Evolutionary conservation across 441 rosid genomes (phyloP).

Genomic region (Rhodomyrtus psidioides): DNA sequence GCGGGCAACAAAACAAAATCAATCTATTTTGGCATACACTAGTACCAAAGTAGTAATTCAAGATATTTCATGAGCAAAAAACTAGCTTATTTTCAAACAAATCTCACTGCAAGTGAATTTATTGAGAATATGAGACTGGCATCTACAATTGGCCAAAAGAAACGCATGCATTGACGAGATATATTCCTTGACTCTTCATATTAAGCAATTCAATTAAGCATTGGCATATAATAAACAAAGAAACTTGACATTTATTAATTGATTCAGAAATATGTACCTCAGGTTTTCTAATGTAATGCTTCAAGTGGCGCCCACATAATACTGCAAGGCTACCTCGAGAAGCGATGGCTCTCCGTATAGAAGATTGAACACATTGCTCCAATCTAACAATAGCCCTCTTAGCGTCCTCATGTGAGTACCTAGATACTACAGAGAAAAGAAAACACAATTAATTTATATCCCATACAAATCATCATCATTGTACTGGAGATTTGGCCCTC

Average conservation of each 20-base stretch:
- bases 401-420: constrained; percentile 6
- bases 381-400: constrained; percentile 15
- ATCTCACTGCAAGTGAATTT: not conserved
- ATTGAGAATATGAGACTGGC: not conserved
- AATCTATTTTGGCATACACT: not conserved
- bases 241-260: not conserved
- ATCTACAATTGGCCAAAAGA: not conserved
- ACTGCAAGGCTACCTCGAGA: constrained; percentile 15
- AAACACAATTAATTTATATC: not conserved
- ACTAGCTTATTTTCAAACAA: not conserved
- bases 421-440: constrained; percentile 5
- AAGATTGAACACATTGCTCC: constrained; percentile 12
- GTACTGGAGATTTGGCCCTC: not conserved
- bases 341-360: constrained; percentile 13
- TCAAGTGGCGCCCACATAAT: constrained; percentile 7
- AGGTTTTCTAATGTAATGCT: constrained; percentile 13
- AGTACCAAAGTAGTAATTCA: not conserved
- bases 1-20: not conserved
- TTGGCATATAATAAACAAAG: not conserved
- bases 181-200: not conserved
- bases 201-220: not conserved
- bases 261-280: constrained; percentile 5
- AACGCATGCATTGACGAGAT: not conserved
- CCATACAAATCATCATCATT: not conserved
- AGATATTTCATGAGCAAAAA: not conserved